Conservation (phyloP, 768 basidiomycete species). For the Calocybe gangraenosa region DNA sequence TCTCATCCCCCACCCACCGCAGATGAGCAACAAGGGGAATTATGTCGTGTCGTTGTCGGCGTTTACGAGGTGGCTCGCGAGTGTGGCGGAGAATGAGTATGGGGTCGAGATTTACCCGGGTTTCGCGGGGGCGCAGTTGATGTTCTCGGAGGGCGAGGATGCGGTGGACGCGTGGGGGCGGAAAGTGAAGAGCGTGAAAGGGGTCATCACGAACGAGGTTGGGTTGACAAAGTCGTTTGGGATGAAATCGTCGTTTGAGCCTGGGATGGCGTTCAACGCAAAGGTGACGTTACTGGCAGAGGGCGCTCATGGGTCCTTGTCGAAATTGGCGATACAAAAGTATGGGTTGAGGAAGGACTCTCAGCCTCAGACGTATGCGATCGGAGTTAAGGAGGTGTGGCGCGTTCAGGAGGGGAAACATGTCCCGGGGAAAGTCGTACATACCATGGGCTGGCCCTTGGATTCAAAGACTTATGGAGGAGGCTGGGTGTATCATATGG, state of each 20-base stretch:
- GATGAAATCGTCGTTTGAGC: conserved; percentile 87
- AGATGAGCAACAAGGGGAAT: conserved; percentile 93
- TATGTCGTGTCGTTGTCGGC: conserved; percentile 88
- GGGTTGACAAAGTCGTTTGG: conserved; percentile 75
- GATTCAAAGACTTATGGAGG: conserved; percentile 85
- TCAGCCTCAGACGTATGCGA: conserved; percentile 92
- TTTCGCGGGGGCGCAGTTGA: conserved; percentile 85
- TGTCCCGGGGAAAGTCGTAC: conserved; percentile 77
- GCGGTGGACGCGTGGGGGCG: conserved; percentile 35
- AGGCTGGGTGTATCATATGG: conserved; percentile 95
- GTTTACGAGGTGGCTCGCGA: conserved; percentile 85
- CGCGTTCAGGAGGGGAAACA: conserved; percentile 64
- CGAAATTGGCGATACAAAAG: conserved; percentile 70
- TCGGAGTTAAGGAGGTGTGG: conserved; percentile 98
- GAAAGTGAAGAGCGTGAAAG: conserved; percentile 53
- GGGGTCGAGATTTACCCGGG: conserved; percentile 98
- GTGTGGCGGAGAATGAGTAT: conserved; percentile 69
- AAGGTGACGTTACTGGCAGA: conserved; percentile 92
- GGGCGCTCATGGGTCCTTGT: conserved; percentile 90
- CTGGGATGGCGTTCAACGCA: conserved; percentile 93
- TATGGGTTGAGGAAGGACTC: conserved; percentile 67
- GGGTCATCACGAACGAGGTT: conserved; percentile 91
- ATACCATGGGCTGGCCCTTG: conserved; percentile 94
- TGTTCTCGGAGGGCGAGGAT: conserved; percentile 57
- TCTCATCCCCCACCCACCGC: conserved; percentile 93